Conservation (phyloP, 106 monocot genomes). For the Acorus gramineus region DNA sequence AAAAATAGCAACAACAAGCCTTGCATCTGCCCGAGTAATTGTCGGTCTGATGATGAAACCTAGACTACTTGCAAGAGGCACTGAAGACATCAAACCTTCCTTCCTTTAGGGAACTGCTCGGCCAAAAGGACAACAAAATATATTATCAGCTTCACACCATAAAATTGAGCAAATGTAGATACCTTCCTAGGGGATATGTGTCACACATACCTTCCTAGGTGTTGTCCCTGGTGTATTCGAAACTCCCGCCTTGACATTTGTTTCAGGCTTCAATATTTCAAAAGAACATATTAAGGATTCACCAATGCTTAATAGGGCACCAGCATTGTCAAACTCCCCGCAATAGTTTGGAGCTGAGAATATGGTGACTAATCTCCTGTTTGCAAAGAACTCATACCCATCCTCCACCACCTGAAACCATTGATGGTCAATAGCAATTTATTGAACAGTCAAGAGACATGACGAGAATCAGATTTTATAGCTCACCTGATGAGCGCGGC, state of each 20-base stretch:
- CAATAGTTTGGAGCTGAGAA: conserved; percentile 80
- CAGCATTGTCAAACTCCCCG: conserved; percentile 67
- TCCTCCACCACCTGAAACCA: conserved; percentile 53
- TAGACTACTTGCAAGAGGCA: no score
- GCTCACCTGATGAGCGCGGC: conserved; percentile 65
- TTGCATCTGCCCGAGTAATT: no score
- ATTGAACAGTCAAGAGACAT: neutral
- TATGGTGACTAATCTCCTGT: conserved; percentile 60
- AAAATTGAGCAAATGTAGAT: no score
- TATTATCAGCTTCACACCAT: no score
- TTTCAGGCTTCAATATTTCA: conserved; percentile 52
- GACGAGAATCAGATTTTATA: neutral
- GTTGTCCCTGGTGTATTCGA: conserved; percentile 11
- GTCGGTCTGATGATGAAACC: no score
- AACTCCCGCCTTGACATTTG: conserved; percentile 7
- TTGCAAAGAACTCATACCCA: conserved; percentile 67
- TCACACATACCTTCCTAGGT: conserved; percentile 31
- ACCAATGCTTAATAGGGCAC: conserved; percentile 60
- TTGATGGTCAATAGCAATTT: neutral
- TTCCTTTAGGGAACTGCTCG: no score
- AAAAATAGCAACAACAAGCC: no score
- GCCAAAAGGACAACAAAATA: no score
- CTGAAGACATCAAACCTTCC: no score
- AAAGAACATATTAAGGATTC: conserved; percentile 54
- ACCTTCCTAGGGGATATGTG: no score